Base-by-base conservation (phyloP, 257 asterid genomes). In the Leonotis leonurus region DNA sequence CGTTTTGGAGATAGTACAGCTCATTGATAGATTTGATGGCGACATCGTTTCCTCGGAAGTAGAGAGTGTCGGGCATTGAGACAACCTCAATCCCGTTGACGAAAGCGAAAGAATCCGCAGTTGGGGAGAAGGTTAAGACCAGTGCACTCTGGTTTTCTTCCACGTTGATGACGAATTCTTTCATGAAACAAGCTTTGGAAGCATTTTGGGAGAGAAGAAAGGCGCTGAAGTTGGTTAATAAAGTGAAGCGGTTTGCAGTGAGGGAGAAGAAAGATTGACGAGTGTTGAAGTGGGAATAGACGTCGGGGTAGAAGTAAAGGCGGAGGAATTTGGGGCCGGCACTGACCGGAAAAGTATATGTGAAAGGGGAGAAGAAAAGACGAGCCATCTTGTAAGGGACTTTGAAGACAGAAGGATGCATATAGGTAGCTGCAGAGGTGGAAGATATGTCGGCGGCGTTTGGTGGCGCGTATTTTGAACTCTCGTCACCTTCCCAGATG, bases 71-170 rank as follows among this genome's bases (percentile, higher is more conserved):
- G 0, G 88, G 90, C 5, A 69, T 45, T 0, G 90, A 83, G 22
- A 85, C 76, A 1, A 85, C 65, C 64, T 85, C 90, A n/a, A 85
- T 80, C n/a, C 89, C 94, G 17, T 85, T 85, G 6, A 85, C 43
- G 40, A 85, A 83, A 6, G 90, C 81, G 8, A 41, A 73, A 0
- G 94, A 82, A 5, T 76, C 30, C 1, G 62, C 64, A 21, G 64
- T 51, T 0, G 89, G 87, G 18, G 51, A 44, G 65, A 85, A 85
- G 0, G 85, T 78, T 7, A 84, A 0, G 1, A 2, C 13, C n/a
- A 65, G 45, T 30, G 0, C 20, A 0, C 2, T 29, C 32, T 70
- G 80, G 21, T 27, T 29, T 5, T 60, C 71, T 10, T 25, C 16
- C 3, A 73, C 48, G 4, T 35, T 49, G 3, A 69, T 8, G 7